A percentile compares a stretch with the other conserved stretches of the same genome.
phyloP scores from a whole-genome alignment of 345 rosid species.

The Corchorus olitorius region DNA sequence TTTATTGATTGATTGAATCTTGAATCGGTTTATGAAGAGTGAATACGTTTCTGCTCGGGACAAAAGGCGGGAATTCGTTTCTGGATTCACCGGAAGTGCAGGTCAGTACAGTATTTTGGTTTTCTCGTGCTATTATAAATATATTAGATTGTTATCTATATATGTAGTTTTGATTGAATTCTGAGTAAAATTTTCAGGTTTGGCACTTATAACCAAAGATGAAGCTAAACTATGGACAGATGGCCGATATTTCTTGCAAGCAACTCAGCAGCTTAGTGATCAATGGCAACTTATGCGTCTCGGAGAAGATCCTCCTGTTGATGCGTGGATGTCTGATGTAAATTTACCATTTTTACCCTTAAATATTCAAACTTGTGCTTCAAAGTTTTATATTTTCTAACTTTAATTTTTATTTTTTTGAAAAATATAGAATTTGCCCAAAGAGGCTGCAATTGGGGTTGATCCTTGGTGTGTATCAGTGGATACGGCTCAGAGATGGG shows the following conservation, averaged over 20 bases:
- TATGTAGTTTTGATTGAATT: background rate
- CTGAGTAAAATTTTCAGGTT: constrained; percentile 45
- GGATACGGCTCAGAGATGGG: constrained; percentile 87
- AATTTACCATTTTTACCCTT: constrained; percentile 24
- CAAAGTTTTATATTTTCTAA: background rate
- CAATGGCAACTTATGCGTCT: constrained; percentile 93
- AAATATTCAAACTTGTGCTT: background rate
- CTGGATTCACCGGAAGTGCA: constrained; percentile 93
- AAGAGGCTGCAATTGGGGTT: constrained; percentile 70
- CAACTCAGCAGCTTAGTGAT: constrained; percentile 69
- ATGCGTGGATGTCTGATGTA: constrained; percentile 84
- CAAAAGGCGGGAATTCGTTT: constrained; percentile 84
- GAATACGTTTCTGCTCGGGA: constrained; percentile 90
- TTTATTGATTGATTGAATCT: background rate
- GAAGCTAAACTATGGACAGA: constrained; percentile 95
- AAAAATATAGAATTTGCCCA: constrained; percentile 62
- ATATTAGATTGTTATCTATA: background rate
- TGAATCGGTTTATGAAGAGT: constrained; percentile 45
- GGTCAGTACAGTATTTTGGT: constrained; percentile 39
- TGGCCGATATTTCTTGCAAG: constrained; percentile 93
- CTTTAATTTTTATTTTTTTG: background rate
- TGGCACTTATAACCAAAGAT: constrained; percentile 71
- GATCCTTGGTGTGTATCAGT: constrained; percentile 89
- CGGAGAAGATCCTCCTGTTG: constrained; percentile 86
- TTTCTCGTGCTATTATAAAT: background rate